Evolutionary conservation across 1,139 yeast species (phyloP).

Genomic region (Blastobotrys ciferrii): DNA sequence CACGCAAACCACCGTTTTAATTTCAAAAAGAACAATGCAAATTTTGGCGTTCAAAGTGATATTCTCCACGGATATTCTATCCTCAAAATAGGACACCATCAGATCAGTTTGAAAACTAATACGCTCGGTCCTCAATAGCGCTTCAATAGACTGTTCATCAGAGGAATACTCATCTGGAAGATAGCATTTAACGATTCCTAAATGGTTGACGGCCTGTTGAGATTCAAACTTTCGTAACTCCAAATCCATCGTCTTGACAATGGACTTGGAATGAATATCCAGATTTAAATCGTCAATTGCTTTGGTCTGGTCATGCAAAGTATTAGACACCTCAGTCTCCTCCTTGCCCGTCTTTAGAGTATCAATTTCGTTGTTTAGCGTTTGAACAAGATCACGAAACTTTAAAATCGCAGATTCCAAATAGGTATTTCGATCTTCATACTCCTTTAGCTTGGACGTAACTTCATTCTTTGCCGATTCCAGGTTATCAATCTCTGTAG

Average conservation of each 20-base stretch:
- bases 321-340: slow-evolving; percentile 15
- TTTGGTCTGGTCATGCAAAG: slow-evolving; percentile 25
- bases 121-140: slow-evolving; percentile 21
- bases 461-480: slow-evolving; percentile 36
- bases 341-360: slow-evolving; percentile 24
- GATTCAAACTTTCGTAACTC: slow-evolving; percentile 31
- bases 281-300: slow-evolving; percentile 31
- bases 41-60: slow-evolving; percentile 19
- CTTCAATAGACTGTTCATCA: slow-evolving; percentile 26
- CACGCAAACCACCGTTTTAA: slow-evolving; percentile 16
- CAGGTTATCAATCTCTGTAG: slow-evolving; percentile 44
- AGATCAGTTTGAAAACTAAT: slow-evolving; percentile 19
- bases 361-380: slow-evolving; percentile 33
- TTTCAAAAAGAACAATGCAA: slow-evolving; percentile 20
- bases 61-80: slow-evolving; percentile 14
- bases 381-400: slow-evolving; percentile 35
- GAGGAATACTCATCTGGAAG: slow-evolving; percentile 25
- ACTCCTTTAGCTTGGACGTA: slow-evolving; percentile 33
- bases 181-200: slow-evolving; percentile 31
- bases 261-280: slow-evolving; percentile 29
- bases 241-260: slow-evolving; percentile 30
- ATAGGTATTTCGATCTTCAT: slow-evolving; percentile 40
- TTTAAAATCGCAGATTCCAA: slow-evolving; percentile 35
- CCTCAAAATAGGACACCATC: slow-evolving; percentile 19
- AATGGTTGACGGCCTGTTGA: slow-evolving; percentile 31